A percentile compares a stretch with the other conserved stretches of the same genome.
phyloP scores from a whole-genome alignment of 176 grass and related monocot species.

The Carex parvula region DNA sequence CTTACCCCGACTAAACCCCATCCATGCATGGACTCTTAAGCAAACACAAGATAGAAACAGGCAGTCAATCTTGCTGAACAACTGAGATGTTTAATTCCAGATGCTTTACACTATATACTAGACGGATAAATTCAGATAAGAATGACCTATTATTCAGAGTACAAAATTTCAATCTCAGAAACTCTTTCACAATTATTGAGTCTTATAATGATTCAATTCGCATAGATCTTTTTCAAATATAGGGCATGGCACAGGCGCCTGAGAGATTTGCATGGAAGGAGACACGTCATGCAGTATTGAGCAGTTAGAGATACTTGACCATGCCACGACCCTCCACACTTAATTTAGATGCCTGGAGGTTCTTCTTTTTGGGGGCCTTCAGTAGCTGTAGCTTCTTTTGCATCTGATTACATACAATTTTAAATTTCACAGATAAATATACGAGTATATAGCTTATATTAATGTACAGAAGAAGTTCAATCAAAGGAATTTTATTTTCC shows the following conservation, averaged over 20 bases:
- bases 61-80: neutral
- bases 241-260: neutral
- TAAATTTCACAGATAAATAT: neutral
- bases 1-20: too few species aligned
- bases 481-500: neutral
- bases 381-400: constrained; percentile 90
- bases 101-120: constrained; percentile 22
- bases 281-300: neutral
- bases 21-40: too few species aligned
- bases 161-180: neutral
- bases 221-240: neutral
- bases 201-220: neutral
- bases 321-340: constrained; percentile 94
- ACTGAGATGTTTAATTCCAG: neutral
- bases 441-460: neutral
- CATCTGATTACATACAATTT: constrained; percentile 48
- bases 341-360: constrained; percentile 87
- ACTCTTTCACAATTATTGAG: neutral
- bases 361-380: constrained; percentile 88
- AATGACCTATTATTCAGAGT: constrained; percentile 32
- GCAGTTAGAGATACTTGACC: constrained; percentile 73
- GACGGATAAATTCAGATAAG: constrained; percentile 28
- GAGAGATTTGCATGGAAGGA: neutral
- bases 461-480: constrained; percentile 5
- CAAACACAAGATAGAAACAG: too few species aligned